These are phyloP conservation scores for Tulasnella sp. DNA, from an alignment of 768 basidiomycete genomes.

Conservation along the genomic window DNA sequence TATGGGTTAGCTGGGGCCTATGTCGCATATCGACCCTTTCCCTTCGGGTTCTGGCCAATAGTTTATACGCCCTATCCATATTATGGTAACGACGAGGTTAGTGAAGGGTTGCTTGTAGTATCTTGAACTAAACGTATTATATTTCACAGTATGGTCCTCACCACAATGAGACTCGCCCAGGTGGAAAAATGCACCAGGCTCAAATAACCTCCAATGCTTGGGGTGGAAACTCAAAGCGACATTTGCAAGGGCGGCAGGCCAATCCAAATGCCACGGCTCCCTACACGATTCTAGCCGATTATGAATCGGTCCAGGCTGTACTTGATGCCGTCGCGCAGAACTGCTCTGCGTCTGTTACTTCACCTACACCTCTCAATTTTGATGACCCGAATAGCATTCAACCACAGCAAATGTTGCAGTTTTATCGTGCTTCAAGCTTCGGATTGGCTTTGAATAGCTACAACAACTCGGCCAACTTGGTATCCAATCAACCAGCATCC, in stretches of 20 bases:
- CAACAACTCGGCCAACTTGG: constrained; percentile 1
- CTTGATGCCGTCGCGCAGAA: constrained; percentile 2
- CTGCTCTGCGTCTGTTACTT: constrained; percentile 3
- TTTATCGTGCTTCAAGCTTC: constrained; percentile 14
- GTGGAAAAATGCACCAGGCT: constrained; percentile 1
- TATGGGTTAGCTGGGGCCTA: constrained; percentile 9
- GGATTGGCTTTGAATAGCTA: constrained; percentile 6
- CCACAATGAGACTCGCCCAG: constrained; percentile 15
- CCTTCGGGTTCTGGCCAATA: constrained; percentile 15
- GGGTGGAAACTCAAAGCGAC: neutral
- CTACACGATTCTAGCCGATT: constrained; percentile 11
- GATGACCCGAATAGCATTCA: neutral
- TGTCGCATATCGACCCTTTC: constrained; percentile 6
- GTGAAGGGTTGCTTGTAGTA: neutral
- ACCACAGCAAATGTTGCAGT: constrained; percentile 12
- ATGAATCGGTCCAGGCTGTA: constrained; percentile 4
- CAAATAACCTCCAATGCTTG: constrained; percentile 6
- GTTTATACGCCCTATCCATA: constrained; percentile 1
- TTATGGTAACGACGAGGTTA: constrained; percentile 13
- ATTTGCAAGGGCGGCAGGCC: neutral
- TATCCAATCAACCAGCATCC: constrained; percentile 2
- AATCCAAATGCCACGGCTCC: constrained; percentile 5
- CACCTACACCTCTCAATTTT: neutral
- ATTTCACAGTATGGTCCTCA: constrained; percentile 10
- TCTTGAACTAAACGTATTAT: neutral